Evolutionary conservation across 2,329 filamentous ascomycete genomes (phyloP), one percentile per base, ranked within the genome.

Genomic region (Lasiodiplodia sp.): DNA sequence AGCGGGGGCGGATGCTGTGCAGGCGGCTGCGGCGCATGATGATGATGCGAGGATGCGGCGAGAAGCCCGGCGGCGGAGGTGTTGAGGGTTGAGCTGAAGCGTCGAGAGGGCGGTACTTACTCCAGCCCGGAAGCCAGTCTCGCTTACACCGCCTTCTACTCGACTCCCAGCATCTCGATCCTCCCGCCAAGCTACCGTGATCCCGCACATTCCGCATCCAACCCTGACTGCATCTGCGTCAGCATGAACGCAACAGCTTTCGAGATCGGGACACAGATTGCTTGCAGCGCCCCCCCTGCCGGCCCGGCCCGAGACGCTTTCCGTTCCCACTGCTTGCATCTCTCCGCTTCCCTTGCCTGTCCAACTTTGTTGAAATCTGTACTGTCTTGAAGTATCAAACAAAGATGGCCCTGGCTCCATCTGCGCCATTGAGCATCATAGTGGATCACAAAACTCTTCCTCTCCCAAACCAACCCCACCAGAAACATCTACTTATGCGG

Each of bases 21-120:
- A 63, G 58, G 58, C 44, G 58, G 40, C 44, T 23, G 5, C 21
- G 58, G 23, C 44, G 58, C 47, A 52, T 64, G 60, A 52, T 64
- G 60, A 38, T 52, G 60, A 37, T 37, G 47, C 47, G 60, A 47
- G n/a, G 44, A 64, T 52, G 60, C 60, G 60, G 60, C 60, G 37
- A 23, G 60, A 64, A 64, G n/a, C 11, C 60, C 60, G 60, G 40
- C 55, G 31, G 16, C 34, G 55, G 51, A 16, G 60, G 44, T 64
- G 60, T 52, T 64, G 60, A 64, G 60, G 12, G 28, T 23, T n/a
- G 16, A 18, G 38, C 38, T 31, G 25, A 31, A 37, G 34, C 18
- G 23, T 23, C 21, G 53, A 38, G 31, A 28, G 21, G n/a, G 10
- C 10, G 21, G 40, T 16, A n/a, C 44, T 25, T 25, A 14, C 14